Evolutionary conservation across 331 rosid genomes (phyloP), one percentile per base, ranked within the genome.

Genomic region (Malus hybrid): DNA sequence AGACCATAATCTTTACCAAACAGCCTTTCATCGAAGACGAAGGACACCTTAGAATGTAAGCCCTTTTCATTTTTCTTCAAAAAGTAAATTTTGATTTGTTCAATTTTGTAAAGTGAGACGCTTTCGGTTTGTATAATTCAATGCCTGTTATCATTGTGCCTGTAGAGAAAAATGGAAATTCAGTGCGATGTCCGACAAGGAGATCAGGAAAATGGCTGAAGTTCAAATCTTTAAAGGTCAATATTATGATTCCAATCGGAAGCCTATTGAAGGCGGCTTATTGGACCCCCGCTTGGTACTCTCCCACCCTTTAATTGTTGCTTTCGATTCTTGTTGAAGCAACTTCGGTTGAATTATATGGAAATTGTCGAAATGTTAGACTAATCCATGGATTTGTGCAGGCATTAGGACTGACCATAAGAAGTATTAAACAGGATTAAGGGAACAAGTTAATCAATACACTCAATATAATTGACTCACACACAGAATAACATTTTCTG

Each of bases 251-350:
- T 0, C 65, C 16, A 67, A 24, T 15, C 79, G 74, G 61, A 85
- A 68, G 65, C 89, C 93, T 11, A n/a, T 81, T 1, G 70, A 60
- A 6, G 85, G 86, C 52, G 98, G 97, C 73, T 87, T 91, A 77
- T 82, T 93, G 96, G 98, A 93, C 76, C 77, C 94, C 19, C 88
- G 83, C 78, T 79, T 93, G 98, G 98, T 93, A 91, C 63, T 29
- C 29, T 56, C 57, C 67, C 8, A 70, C n/a, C 44, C 63, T 20
- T 5, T 62, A 59, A 12, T 74, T 44, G 18, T 28, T n/a, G 31
- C 16, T 34, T 67, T 34, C 6, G 31, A 14, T 67, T 67, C 52
- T 67, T 36, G 29, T 34, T 67, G 71, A 67, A 34, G 54, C 31
- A 36, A n/a, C 10, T 19, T 10, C 2, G 24, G 24, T 9, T 6